Evolutionary conservation across 768 basidiomycete species (phyloP).

Genomic region (Ramaria sp.): DNA sequence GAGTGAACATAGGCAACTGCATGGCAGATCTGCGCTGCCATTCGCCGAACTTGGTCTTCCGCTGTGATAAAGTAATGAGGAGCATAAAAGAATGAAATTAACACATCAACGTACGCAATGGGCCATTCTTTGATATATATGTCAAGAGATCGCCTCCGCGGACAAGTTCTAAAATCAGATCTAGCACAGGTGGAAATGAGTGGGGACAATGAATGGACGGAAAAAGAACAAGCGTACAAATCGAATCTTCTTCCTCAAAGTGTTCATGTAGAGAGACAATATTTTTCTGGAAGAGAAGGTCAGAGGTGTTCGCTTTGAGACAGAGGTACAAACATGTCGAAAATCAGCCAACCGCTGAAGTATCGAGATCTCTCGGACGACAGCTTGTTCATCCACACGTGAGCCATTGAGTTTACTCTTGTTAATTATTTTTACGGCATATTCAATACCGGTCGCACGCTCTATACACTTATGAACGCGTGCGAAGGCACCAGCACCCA

Average conservation of each 20-base stretch:
- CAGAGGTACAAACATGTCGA: not conserved
- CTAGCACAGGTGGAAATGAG: not conserved
- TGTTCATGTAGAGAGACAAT: constrained; percentile 16
- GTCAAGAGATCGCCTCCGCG: constrained; percentile 4
- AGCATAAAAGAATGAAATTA: not conserved
- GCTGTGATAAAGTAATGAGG: constrained; percentile 18
- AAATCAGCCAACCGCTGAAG: not conserved
- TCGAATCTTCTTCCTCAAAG: constrained; percentile 11
- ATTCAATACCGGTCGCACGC: constrained; percentile 58
- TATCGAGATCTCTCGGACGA: constrained; percentile 17
- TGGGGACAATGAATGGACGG: not conserved
- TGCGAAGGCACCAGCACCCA: constrained; percentile 89
- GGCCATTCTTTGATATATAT: not conserved
- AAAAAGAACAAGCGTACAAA: constrained; percentile 3
- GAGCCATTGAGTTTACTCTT: constrained; percentile 31
- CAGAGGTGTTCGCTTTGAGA: not conserved
- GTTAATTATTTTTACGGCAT: constrained; percentile 84
- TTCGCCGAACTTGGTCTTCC: constrained; percentile 75
- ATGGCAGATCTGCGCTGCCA: constrained; percentile 40
- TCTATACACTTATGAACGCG: constrained; percentile 78
- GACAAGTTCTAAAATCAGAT: constrained; percentile 4
- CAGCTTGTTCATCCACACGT: constrained; percentile 18
- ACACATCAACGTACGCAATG: not conserved
- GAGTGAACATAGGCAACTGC: constrained; percentile 47
- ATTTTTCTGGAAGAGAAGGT: constrained; percentile 5